Evolutionary conservation across 1,139 yeast species (phyloP).

Genomic region (Kazachstania sp.): DNA sequence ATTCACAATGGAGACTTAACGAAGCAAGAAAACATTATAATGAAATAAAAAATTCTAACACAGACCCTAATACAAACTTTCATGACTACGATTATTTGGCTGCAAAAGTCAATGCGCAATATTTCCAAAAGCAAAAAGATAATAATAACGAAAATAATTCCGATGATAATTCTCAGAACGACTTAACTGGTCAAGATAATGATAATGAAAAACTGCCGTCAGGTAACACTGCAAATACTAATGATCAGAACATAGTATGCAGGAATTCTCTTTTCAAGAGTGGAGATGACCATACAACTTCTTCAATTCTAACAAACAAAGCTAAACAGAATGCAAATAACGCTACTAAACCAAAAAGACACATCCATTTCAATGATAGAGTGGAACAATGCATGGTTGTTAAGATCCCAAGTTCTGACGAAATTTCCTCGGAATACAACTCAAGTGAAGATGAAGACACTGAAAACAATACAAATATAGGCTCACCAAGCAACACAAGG

Average conservation of each 20-base stretch:
- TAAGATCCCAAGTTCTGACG: slow-evolving; percentile 37
- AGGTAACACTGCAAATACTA: background rate
- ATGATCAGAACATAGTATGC: background rate
- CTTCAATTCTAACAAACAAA: slow-evolving; percentile 11
- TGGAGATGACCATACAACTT: slow-evolving; percentile 1
- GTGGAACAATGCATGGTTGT: slow-evolving; percentile 88
- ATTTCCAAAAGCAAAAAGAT: slow-evolving; percentile 19
- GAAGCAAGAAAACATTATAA: slow-evolving; percentile 30
- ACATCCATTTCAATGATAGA: slow-evolving; percentile 83
- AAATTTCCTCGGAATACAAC: slow-evolving; percentile 12
- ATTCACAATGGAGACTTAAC: slow-evolving; percentile 30
- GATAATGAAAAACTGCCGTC: background rate
- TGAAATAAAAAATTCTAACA: slow-evolving; percentile 20
- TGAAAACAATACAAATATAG: slow-evolving; percentile 11
- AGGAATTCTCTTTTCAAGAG: background rate
- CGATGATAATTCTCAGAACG: background rate
- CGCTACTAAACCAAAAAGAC: slow-evolving; percentile 33
- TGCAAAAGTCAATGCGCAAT: slow-evolving; percentile 53
- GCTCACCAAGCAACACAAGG: background rate
- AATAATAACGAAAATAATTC: slow-evolving; percentile 6
- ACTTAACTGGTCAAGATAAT: background rate
- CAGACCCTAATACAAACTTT: slow-evolving; percentile 22
- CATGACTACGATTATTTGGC: slow-evolving; percentile 45
- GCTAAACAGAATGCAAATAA: slow-evolving; percentile 7
- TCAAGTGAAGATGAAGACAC: slow-evolving; percentile 21